Evolutionary conservation across 257 asterid species (phyloP).

Genomic region (Avicennia marina): DNA sequence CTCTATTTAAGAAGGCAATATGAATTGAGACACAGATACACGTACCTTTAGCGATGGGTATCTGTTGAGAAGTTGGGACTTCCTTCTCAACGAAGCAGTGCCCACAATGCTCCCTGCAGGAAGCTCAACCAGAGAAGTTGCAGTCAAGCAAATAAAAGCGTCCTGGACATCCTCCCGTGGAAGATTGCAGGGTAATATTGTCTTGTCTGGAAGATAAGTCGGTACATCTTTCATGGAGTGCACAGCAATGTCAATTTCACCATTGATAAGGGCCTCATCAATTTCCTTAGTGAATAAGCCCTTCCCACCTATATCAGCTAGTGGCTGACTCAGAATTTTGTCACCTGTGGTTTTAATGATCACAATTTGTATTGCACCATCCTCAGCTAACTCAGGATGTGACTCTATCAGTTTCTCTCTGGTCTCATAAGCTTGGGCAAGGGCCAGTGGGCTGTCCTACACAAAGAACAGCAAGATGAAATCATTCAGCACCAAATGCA

Average conservation of each 20-base stretch:
- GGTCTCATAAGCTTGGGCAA: slow-evolving; percentile 96
- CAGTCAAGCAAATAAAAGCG: slow-evolving; percentile 82
- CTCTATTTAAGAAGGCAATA: neutral
- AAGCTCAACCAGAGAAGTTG: slow-evolving; percentile 75
- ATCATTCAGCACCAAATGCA: neutral
- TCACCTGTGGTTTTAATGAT: slow-evolving; percentile 93
- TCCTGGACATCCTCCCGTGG: slow-evolving; percentile 96
- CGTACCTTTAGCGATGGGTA: slow-evolving; percentile 73
- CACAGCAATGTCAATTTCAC: slow-evolving; percentile 90
- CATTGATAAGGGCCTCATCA: slow-evolving; percentile 87
- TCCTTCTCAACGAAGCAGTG: slow-evolving; percentile 95
- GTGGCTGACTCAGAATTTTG: slow-evolving; percentile 82
- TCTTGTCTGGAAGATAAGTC: slow-evolving; percentile 82
- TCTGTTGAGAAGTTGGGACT: slow-evolving; percentile 86
- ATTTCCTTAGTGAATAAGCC: slow-evolving; percentile 95
- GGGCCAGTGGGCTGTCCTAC: slow-evolving; percentile 94
- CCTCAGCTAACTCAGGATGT: slow-evolving; percentile 86
- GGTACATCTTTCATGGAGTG: slow-evolving; percentile 99
- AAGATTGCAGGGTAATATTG: slow-evolving; percentile 86
- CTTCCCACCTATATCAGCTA: slow-evolving; percentile 98
- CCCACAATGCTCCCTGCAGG: slow-evolving; percentile 82
- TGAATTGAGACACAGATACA: neutral
- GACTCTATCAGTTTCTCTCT: slow-evolving; percentile 63
- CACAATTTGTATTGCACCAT: slow-evolving; percentile 82
- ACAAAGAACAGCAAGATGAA: slow-evolving; percentile 17